phyloP scores from a whole-genome alignment of 805 yeast species.

The Phaffomyces thermotolerans region DNA sequence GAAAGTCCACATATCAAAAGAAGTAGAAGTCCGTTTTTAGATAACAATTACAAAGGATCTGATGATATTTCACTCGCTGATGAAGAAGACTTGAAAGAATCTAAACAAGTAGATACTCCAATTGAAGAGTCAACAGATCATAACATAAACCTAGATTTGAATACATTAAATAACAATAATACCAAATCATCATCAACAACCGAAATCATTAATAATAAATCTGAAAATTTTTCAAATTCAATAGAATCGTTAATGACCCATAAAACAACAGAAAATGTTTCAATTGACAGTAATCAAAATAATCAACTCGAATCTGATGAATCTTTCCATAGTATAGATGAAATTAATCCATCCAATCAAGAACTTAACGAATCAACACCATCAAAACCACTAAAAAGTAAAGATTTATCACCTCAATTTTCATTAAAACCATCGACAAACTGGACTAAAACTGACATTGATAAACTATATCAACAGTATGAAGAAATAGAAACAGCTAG shows the following conservation, averaged over 20 bases:
- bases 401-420: background rate
- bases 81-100: slow-evolving; percentile 5
- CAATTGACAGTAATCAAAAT: background rate
- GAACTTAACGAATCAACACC: background rate
- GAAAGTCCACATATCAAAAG: slow-evolving; percentile 16
- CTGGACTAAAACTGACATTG: slow-evolving; percentile 27
- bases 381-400: background rate
- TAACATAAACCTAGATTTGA: slow-evolving; percentile 9
- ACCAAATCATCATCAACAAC: too few species aligned
- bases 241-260: background rate
- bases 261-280: background rate
- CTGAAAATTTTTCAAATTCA: background rate
- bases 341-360: background rate
- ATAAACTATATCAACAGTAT: slow-evolving; percentile 19
- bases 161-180: too few species aligned
- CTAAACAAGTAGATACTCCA: slow-evolving; percentile 14
- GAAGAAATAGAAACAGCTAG: slow-evolving; percentile 28
- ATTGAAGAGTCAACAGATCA: slow-evolving; percentile 25
- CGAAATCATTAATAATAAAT: too few species aligned
- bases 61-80: slow-evolving; percentile 10
- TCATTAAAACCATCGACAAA: background rate
- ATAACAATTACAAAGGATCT: slow-evolving; percentile 13
- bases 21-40: slow-evolving; percentile 23
- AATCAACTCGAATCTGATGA: background rate
- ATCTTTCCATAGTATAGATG: slow-evolving; percentile 4